Evolutionary conservation across 352 stramenopile species (phyloP).

Genomic region (Pythium periplocum): DNA sequence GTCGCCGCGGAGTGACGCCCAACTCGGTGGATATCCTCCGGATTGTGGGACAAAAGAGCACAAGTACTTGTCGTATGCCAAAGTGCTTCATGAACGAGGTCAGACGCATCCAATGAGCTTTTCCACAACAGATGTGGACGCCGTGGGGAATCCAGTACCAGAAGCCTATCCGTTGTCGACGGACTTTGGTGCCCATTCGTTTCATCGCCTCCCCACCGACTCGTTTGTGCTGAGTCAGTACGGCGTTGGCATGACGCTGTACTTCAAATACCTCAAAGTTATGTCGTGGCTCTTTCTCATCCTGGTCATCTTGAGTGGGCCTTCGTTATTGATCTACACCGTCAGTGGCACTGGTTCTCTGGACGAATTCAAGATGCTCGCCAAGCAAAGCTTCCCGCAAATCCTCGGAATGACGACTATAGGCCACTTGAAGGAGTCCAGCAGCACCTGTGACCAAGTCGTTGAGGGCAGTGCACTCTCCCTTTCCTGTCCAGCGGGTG

Average conservation of each 20-base stretch:
- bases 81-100: conserved; percentile 62
- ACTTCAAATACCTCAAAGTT: conserved; percentile 88
- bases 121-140: conserved; percentile 46
- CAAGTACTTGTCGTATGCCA: conserved; percentile 79
- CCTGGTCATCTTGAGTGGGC: conserved; percentile 57
- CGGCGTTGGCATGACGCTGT: conserved; percentile 67
- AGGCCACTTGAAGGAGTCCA: conserved; percentile 65
- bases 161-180: conserved; percentile 51
- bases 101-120: conserved; percentile 75
- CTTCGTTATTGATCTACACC: conserved; percentile 58
- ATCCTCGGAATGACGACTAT: conserved; percentile 79
- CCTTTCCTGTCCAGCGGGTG: conserved; percentile 55
- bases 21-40: conserved; percentile 63
- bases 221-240: conserved; percentile 75
- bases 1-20: conserved; percentile 39
- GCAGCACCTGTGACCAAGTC: conserved; percentile 64
- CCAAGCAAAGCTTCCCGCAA: conserved; percentile 57
- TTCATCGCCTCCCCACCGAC: conserved; percentile 68
- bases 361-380: conserved; percentile 52
- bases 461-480: conserved; percentile 38
- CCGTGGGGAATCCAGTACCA: conserved; percentile 44
- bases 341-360: conserved; percentile 51
- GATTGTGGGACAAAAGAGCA: conserved; percentile 69
- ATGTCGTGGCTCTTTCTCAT: conserved; percentile 82
- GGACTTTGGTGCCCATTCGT: conserved; percentile 76